Evolutionary conservation across 2,329 filamentous ascomycete species (phyloP), one percentile per base, ranked within the genome.

Genomic region (Penicillium sp.): DNA sequence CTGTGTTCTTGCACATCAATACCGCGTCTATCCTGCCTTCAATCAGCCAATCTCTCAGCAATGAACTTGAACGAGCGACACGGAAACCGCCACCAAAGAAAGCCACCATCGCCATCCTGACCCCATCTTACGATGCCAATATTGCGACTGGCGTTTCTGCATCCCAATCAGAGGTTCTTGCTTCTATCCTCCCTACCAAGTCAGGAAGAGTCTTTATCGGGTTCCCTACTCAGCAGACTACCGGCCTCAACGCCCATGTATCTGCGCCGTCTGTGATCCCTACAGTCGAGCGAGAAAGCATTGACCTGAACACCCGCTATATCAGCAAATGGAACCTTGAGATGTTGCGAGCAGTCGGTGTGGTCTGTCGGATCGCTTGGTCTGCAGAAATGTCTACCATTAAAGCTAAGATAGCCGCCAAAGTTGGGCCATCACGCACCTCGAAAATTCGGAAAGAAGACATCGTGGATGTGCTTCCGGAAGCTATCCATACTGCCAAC

Each of bases 211-310:
- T 98, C 44, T 98, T 97, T 62, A 98, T 98, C 61, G 93, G 93
- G 0, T 98, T 98, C 63, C 91, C 93, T 3, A 98, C 93, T 1
- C 90, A 91, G 57, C 93, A 98, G 71, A 98, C 93, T 0, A 98
- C 94, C 0, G 93, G 91, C 44, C 83, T 91, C 23, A 87, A 91
- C 13, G 86, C 94, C 64, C 93, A 98, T 67, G 86, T 98, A 24
- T 97, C 91, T 10, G 93, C 93, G 0, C 93, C 90, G 1, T 96
- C 91, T 0, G 84, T 98, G 11, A 98, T 98, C 47, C 93, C 93
- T 0, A 98, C 93, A 0, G 94, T 98, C 2, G 93, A 98, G 69
- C 83, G 93, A 63, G 93, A 98, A 65, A 93, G 89, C 44, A 95
- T 98, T 47, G 93, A 98, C 67, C 76, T 98, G 52, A 97, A 98